phyloP scores from a whole-genome alignment of 2,329 filamentous ascomycete species.

The Cytospora leucostoma region DNA sequence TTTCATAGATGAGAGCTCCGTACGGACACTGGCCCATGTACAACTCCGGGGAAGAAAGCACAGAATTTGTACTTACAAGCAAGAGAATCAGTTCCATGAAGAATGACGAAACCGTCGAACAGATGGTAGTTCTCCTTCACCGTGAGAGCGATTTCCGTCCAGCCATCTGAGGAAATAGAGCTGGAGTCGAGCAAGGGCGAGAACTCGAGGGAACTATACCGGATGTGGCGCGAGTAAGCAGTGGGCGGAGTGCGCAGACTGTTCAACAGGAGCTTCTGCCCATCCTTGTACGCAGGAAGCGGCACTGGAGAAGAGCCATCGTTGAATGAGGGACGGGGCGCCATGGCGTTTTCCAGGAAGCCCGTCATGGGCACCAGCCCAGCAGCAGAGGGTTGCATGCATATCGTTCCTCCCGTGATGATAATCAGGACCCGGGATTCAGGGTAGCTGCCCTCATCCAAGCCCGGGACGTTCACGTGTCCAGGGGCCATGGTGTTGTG shows the following conservation, averaged over 20 bases:
- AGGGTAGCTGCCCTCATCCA: constrained; percentile 46
- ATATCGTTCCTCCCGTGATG: constrained; percentile 88
- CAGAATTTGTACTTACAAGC: constrained; percentile 48
- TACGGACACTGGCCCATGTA: not conserved
- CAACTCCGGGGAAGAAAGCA: not conserved
- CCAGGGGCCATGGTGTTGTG: constrained; percentile 8
- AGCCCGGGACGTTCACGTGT: constrained; percentile 8
- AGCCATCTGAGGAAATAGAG: constrained; percentile 83
- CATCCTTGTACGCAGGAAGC: constrained; percentile 54
- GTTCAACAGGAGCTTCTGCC: constrained; percentile 54
- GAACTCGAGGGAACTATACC: constrained; percentile 85
- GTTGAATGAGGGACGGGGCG: constrained; percentile 82
- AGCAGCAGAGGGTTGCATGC: constrained; percentile 80
- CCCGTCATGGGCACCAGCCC: constrained; percentile 79
- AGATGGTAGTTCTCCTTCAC: constrained; percentile 82
- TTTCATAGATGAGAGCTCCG: not conserved
- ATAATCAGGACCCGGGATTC: constrained; percentile 86
- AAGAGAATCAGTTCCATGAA: constrained; percentile 88
- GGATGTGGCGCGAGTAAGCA: constrained; percentile 76
- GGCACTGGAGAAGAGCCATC: constrained; percentile 63
- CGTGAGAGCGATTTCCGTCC: constrained; percentile 80
- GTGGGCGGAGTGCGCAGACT: constrained; percentile 79
- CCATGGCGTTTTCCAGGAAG: constrained; percentile 81
- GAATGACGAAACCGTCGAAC: constrained; percentile 88
- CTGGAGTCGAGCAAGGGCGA: constrained; percentile 83